phyloP scores from a whole-genome alignment of 768 basidiomycete species.

The Tricholoma saponaceum region DNA sequence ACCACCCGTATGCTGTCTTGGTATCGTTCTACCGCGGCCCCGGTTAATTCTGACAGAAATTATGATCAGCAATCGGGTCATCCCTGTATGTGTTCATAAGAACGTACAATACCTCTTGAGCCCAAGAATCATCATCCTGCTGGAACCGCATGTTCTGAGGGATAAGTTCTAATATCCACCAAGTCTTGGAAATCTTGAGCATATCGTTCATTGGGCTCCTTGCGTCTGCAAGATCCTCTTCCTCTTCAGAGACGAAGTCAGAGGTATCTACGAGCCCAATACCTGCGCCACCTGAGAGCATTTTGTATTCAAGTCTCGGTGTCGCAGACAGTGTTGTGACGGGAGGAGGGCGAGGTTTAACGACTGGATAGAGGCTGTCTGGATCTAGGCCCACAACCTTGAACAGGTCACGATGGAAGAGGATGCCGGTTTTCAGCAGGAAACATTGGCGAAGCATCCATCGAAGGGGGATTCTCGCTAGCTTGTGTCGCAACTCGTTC shows the following conservation, averaged over 20 bases:
- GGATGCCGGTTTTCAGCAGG: slow-evolving; percentile 49
- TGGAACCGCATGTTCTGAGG: slow-evolving; percentile 39
- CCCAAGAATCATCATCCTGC: slow-evolving; percentile 36
- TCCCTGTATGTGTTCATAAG: background rate
- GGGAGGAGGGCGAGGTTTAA: slow-evolving; percentile 37
- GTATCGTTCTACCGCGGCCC: slow-evolving; percentile 38
- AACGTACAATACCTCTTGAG: slow-evolving; percentile 28
- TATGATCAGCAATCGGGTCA: background rate
- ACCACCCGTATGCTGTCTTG: slow-evolving; percentile 28
- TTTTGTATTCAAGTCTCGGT: slow-evolving; percentile 14
- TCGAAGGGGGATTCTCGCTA: slow-evolving; percentile 69
- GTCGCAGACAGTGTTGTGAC: slow-evolving; percentile 24
- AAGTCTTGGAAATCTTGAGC: slow-evolving; percentile 38
- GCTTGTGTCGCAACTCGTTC: slow-evolving; percentile 52
- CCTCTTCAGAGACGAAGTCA: slow-evolving; percentile 45
- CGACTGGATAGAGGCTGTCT: slow-evolving; percentile 38
- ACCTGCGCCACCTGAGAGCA: slow-evolving; percentile 17
- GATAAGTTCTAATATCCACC: slow-evolving; percentile 67
- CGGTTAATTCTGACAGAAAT: slow-evolving; percentile 31
- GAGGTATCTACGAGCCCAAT: slow-evolving; percentile 17
- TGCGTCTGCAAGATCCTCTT: slow-evolving; percentile 59
- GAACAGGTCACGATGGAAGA: slow-evolving; percentile 50
- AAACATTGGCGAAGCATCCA: slow-evolving; percentile 77
- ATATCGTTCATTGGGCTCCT: slow-evolving; percentile 51
- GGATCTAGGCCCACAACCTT: slow-evolving; percentile 43